Evolutionary conservation across 805 yeast species (phyloP).

Genomic region (Wickerhamiella qilinensis): DNA sequence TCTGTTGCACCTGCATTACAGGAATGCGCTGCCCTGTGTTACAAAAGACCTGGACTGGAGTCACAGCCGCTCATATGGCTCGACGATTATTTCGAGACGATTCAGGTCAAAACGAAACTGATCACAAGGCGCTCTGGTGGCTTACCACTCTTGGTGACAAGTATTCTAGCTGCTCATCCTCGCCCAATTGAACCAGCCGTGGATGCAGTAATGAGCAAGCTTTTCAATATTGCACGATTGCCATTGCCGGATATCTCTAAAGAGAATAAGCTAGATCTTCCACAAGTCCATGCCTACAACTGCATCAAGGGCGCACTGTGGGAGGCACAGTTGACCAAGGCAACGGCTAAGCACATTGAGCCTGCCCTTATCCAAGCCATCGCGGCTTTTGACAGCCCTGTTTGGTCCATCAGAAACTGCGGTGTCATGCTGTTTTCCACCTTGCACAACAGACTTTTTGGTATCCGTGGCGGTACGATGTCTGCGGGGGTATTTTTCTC

Average conservation of each 20-base stretch:
- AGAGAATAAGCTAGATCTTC: conserved; percentile 48
- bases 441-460: conserved; percentile 65
- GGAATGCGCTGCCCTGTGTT: conserved; percentile 46
- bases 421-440: conserved; percentile 87
- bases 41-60: conserved; percentile 10
- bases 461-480: conserved; percentile 25
- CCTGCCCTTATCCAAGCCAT: conserved; percentile 46
- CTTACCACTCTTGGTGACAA: conserved; percentile 63
- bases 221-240: conserved; percentile 37
- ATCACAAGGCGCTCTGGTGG: conserved; percentile 91
- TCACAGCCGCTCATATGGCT: conserved; percentile 43
- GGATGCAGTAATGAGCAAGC: conserved; percentile 31
- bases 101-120: conserved; percentile 43
- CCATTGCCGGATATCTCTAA: conserved; percentile 30
- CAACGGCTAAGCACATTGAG: conserved; percentile 36
- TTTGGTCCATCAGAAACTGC: conserved; percentile 85
- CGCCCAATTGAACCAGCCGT: conserved; percentile 27
- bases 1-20: conserved; percentile 72
- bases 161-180: conserved; percentile 41
- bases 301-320: conserved; percentile 60
- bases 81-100: conserved; percentile 32
- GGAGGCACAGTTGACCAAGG: conserved; percentile 48
- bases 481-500: conserved; percentile 60
- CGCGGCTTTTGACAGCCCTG: conserved; percentile 40
- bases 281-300: conserved; percentile 90